Conservation (phyloP, 31 red algal species). For the Asparagopsis taxiformis region DNA sequence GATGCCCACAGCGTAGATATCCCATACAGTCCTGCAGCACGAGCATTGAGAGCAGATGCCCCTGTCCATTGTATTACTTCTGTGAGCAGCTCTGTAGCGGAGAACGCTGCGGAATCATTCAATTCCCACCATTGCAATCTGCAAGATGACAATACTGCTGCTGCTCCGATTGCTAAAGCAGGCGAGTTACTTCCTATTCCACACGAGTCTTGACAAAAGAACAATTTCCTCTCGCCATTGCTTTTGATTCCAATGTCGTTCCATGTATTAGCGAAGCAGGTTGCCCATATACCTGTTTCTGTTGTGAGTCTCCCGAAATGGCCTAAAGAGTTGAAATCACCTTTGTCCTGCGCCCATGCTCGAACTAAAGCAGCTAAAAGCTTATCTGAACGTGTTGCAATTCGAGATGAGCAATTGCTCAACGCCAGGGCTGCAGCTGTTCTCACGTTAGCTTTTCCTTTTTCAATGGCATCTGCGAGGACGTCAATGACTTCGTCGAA, state of each 20-base stretch:
- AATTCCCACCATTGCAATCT: slow-evolving; percentile 68
- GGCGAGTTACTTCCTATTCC: slow-evolving; percentile 37
- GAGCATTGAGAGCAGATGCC: slow-evolving; percentile 22
- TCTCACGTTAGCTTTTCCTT: slow-evolving; percentile 41
- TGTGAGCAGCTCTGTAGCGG: slow-evolving; percentile 55
- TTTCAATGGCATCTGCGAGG: slow-evolving; percentile 41
- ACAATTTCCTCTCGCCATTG: slow-evolving; percentile 7
- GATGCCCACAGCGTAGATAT: slow-evolving; percentile 60
- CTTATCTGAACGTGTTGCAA: slow-evolving; percentile 51
- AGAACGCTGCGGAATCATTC: slow-evolving; percentile 26
- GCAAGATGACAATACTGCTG: slow-evolving; percentile 59
- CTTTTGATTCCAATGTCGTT: slow-evolving; percentile 53
- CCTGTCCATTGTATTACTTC: slow-evolving; percentile 65
- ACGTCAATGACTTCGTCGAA: slow-evolving; percentile 44
- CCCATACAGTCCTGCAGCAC: slow-evolving; percentile 51
- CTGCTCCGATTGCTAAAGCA: slow-evolving; percentile 44
- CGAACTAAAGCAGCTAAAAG: slow-evolving; percentile 40
- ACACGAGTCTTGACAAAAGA: slow-evolving; percentile 55
- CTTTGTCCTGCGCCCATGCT: slow-evolving; percentile 59
- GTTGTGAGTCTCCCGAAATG: slow-evolving; percentile 32
- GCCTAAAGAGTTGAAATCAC: slow-evolving; percentile 39
- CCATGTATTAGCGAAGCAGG: slow-evolving; percentile 58
- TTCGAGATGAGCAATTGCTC: slow-evolving; percentile 43
- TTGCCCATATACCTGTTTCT: slow-evolving; percentile 43
- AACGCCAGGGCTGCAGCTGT: slow-evolving; percentile 51